Percentiles rank a stretch among this genome's conserved stretches.
Evolutionary conservation across 495 filamentous ascomycete species (phyloP).

Genomic region (Trichoderma orchidacearum): DNA sequence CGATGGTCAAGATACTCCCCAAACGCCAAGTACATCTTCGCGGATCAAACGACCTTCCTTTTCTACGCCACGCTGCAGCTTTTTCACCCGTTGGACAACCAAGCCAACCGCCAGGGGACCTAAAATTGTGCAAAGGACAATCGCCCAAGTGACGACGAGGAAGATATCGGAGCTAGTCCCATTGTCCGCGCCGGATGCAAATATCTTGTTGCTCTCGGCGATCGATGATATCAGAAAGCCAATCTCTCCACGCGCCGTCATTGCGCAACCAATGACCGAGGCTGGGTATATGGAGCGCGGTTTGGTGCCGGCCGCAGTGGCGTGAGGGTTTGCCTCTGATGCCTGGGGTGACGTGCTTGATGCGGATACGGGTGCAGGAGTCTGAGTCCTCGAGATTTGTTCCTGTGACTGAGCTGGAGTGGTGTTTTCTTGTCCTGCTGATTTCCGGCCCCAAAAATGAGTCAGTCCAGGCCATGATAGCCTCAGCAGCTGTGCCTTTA

Average conservation of each 20-base stretch:
- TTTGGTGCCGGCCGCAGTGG: slow-evolving; percentile 17
- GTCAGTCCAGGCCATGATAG: too few species aligned
- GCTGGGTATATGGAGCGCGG: slow-evolving; percentile 46
- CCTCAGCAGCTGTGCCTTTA: background rate
- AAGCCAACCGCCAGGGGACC: slow-evolving; percentile 57
- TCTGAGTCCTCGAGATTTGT: too few species aligned
- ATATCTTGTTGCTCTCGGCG: slow-evolving; percentile 46
- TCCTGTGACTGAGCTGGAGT: background rate
- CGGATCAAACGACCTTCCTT: background rate
- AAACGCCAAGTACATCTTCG: background rate
- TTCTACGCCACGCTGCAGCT: slow-evolving; percentile 7
- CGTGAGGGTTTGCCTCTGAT: slow-evolving; percentile 2
- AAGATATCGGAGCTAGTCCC: slow-evolving; percentile 27
- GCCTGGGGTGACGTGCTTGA: background rate
- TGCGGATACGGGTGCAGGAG: background rate
- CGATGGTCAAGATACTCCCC: background rate
- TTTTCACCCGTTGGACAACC: slow-evolving; percentile 29
- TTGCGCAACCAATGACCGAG: slow-evolving; percentile 44
- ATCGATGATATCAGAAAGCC: slow-evolving; percentile 65
- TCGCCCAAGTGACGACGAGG: slow-evolving; percentile 60
- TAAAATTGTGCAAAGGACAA: slow-evolving; percentile 59
- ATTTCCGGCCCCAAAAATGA: background rate
- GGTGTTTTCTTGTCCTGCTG: background rate
- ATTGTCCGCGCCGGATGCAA: slow-evolving; percentile 10
- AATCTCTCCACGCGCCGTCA: slow-evolving; percentile 69